Conservation (phyloP, 139 green algal species). For the Edaphochlamys debaryana region DNA sequence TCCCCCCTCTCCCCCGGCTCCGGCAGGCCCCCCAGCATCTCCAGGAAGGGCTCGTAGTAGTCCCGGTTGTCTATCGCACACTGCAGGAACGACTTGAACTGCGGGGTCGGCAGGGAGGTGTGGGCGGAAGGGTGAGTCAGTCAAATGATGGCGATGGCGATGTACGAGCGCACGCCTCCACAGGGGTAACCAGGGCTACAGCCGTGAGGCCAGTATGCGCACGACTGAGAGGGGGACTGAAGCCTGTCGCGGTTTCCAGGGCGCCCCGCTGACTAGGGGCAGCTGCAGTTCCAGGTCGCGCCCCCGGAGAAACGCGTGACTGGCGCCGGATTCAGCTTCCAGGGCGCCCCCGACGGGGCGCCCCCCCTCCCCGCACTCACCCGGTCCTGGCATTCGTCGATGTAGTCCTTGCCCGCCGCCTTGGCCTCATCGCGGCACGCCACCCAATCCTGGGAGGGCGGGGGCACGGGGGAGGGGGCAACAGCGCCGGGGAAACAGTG, state of each 20-base stretch:
- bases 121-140: not conserved
- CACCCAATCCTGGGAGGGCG: constrained; percentile 29
- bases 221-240: too few relatives aligned
- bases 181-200: too few relatives aligned
- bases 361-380: constrained; percentile 4
- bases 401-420: constrained; percentile 42
- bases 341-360: too few relatives aligned
- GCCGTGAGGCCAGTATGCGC: too few relatives aligned
- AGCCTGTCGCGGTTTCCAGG: too few relatives aligned
- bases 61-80: constrained; percentile 39
- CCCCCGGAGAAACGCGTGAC: too few relatives aligned
- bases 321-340: too few relatives aligned
- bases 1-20: constrained; percentile 17
- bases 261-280: too few relatives aligned
- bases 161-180: not conserved
- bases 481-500: too few relatives aligned
- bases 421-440: constrained; percentile 37
- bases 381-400: constrained; percentile 46
- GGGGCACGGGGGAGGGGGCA: not conserved
- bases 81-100: constrained; percentile 57
- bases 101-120: not conserved
- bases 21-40: constrained; percentile 30
- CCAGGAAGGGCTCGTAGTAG: constrained; percentile 54
- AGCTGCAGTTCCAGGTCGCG: too few relatives aligned
- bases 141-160: not conserved